Evolutionary conservation across 495 filamentous ascomycete genomes (phyloP), one percentile per base, ranked within the genome.

Genomic region (Geoglossum glabrum): DNA sequence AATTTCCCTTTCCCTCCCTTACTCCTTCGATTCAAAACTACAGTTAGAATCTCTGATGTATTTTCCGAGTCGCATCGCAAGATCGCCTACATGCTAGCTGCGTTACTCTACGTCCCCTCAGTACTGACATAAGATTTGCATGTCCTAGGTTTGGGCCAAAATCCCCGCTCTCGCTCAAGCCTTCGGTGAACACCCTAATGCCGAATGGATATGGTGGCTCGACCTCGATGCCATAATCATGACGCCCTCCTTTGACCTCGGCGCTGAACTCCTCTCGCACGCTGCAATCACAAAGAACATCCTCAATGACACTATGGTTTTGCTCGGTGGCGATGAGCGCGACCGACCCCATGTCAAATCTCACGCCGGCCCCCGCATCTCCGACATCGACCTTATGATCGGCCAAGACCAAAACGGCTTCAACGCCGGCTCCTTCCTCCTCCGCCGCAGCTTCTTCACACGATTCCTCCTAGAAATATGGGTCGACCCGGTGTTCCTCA

Each of bases 191-290:
- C 59, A 65, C 61, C 69, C 69, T 0, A 59, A 65, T 7, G 68
- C 68, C 43, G 61, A 71, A 54, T 71, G 69, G 69, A 52, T 71
- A 38, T 71, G 68, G 68, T 69, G 67, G 60, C 58, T 70, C 46
- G 69, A 71, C 60, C 59, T 69, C 21, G 69, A 71, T 58, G 67
- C 69, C 21, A 69, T 71, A 59, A 55, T 71, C 57, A 71, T 71
- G 69, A 65, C 63, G 1, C 69, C 68, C 10, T 19, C 31, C 10
- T 45, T 62, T 8, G 54, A 62, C 46, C 34, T 71, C 17, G 57
- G 56, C 17, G 28, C 59, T 11, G 54, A 61, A 23, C 28, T 71
- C n/a, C 57, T 71, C 11, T 57, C 61, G 3, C 65, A 69, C 17
- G 46, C 57, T 1, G 69, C 62, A 21, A 43, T 71, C 23, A 11